These are phyloP conservation scores for Tranzscheliella williamsii DNA, from an alignment of 1,284 basidiomycete species.

Conservation along the genomic window DNA sequence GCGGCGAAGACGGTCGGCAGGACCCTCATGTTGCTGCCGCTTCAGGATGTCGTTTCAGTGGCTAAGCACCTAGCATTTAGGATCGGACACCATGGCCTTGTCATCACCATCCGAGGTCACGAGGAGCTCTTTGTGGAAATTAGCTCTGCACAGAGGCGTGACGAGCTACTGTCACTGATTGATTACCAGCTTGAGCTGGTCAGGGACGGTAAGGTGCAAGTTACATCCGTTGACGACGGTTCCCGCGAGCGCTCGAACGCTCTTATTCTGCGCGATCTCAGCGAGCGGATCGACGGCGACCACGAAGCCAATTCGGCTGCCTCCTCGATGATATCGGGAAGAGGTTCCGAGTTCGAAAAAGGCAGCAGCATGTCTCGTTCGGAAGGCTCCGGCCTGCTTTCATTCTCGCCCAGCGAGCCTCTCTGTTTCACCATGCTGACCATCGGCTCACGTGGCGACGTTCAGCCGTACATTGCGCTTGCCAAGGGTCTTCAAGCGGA, in stretches of 20 bases:
- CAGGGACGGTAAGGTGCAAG: neutral
- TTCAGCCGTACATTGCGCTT: slow-evolving; percentile 84
- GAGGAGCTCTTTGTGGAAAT: slow-evolving; percentile 98
- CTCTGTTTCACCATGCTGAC: slow-evolving; percentile 77
- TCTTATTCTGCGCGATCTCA: slow-evolving; percentile 45
- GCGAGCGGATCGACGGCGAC: slow-evolving; percentile 37
- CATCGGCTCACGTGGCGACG: slow-evolving; percentile 83
- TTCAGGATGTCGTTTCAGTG: slow-evolving; percentile 80
- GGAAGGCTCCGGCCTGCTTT: slow-evolving; percentile 28
- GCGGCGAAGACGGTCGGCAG: slow-evolving; percentile 44
- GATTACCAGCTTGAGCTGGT: slow-evolving; percentile 67
- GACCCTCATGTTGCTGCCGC: slow-evolving; percentile 85
- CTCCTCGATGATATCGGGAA: slow-evolving; percentile 20
- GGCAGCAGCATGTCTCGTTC: slow-evolving; percentile 13
- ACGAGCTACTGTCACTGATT: slow-evolving; percentile 74
- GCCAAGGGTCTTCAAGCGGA: slow-evolving; percentile 88
- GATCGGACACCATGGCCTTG: slow-evolving; percentile 83
- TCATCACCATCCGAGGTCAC: slow-evolving; percentile 87
- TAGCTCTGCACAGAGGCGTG: slow-evolving; percentile 73
- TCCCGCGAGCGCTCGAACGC: slow-evolving; percentile 37
- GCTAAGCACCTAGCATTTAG: slow-evolving; percentile 85
- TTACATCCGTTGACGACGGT: slow-evolving; percentile 6
- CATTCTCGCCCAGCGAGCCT: slow-evolving; percentile 26
- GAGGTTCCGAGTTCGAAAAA: slow-evolving; percentile 3
- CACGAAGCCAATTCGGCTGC: slow-evolving; percentile 13